Evolutionary conservation across 148 eudicot species (phyloP), one percentile per base, ranked within the genome.

Genomic region (Polygonum aviculare): DNA sequence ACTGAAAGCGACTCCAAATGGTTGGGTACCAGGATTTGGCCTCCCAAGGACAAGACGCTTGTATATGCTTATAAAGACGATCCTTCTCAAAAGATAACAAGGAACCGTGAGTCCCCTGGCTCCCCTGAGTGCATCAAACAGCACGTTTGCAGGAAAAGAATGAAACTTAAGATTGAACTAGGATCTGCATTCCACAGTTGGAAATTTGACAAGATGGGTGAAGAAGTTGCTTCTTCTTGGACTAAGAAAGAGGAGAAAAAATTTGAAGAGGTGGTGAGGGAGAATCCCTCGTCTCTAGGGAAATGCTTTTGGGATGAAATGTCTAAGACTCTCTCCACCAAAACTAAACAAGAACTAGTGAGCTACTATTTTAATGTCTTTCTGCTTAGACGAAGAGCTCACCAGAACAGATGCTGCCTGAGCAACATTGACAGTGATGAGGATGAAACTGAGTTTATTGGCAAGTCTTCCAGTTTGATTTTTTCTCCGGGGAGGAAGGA

Each of bases 301-400:
- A 83, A 85, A 80, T 78, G 79, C 74, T 90, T 92, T 41, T 91
- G 94, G 97, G 81, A 78, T 40, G 84, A 85, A 59, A 73, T 95
- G 76, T 55, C 73, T 19, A 82, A 79, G 76, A 67, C 16, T 36
- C 82, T 95, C 73, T 85, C 86, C 16, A 51, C 55, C 22, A 93
- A 87, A 77, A 83, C 75, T 47, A 84, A 88, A 80, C 84, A 80
- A 22, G 91, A 87, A 33, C 85, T 84, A 54, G 99, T 91, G 57
- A 88, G 88, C 81, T 95, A 93, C 86, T 95, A 90, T 80, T 93
- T 79, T 47, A 95, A 90, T 73, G 98, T 93, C 38, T 93, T 87
- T 79, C 77, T 90, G 67, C 86, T 95, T 26, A 80, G 78, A 44
- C 90, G 94, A 12, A 85, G 96, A 78, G 88, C 77, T 49, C 62